These are phyloP conservation scores for Diaporthe humulicola DNA, from an alignment of 2,329 filamentous ascomycete genomes.

Conservation along the genomic window DNA sequence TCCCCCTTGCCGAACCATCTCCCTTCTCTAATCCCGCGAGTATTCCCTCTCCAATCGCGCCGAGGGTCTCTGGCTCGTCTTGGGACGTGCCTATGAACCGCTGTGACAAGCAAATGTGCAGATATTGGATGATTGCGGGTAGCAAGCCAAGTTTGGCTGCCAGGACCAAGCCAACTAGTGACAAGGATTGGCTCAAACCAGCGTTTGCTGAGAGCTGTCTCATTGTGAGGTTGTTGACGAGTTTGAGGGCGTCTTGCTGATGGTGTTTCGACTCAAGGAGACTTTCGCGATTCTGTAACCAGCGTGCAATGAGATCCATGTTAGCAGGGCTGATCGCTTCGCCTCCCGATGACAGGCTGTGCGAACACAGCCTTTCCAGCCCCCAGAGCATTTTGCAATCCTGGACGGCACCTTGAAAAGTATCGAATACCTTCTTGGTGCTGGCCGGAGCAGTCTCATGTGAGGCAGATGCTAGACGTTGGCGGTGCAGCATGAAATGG, in stretches of 20 bases:
- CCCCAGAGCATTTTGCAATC: slow-evolving; percentile 38
- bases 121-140: slow-evolving; percentile 41
- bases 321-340: not conserved
- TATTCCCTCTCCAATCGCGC: slow-evolving; percentile 1
- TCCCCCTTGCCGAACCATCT: slow-evolving; percentile 21
- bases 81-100: slow-evolving; percentile 10
- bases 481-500: slow-evolving; percentile 47
- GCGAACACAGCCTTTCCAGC: slow-evolving; percentile 45
- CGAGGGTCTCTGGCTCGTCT: not conserved
- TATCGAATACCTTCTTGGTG: not conserved
- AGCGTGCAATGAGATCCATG: slow-evolving; percentile 21
- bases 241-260: slow-evolving; percentile 45
- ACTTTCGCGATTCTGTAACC: not conserved
- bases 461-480: slow-evolving; percentile 27
- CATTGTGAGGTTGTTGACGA: slow-evolving; percentile 58
- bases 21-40: slow-evolving; percentile 31
- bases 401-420: slow-evolving; percentile 37
- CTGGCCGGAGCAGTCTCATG: not conserved
- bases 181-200: slow-evolving; percentile 36
- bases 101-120: slow-evolving; percentile 36
- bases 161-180: slow-evolving; percentile 40
- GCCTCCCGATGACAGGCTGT: slow-evolving; percentile 27
- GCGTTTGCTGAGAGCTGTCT: slow-evolving; percentile 46
- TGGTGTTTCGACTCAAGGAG: slow-evolving; percentile 15
- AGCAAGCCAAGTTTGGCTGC: slow-evolving; percentile 37